Conservation (phyloP, 345 rosid species). For the Boechera stricta region DNA sequence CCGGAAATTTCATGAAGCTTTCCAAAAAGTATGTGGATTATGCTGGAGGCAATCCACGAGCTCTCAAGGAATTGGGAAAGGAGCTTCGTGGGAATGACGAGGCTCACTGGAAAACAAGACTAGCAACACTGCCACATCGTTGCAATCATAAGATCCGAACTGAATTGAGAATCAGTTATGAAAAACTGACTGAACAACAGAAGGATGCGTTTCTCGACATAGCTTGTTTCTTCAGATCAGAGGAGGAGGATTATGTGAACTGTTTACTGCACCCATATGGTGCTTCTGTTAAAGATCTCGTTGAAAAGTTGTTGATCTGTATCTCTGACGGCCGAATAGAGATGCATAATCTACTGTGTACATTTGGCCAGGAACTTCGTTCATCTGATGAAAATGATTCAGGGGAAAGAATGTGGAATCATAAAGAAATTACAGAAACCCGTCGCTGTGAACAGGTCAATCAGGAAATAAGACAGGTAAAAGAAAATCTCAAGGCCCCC, state of each 20-base stretch:
- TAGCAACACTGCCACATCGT: conserved; percentile 5
- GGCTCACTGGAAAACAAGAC: conserved; percentile 22
- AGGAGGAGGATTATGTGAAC: neutral
- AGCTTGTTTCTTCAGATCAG: conserved; percentile 46
- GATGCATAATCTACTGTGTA: conserved; percentile 43
- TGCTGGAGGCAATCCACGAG: conserved; percentile 45
- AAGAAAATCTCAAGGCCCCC: no score
- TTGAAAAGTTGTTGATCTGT: conserved; percentile 33
- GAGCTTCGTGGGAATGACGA: neutral
- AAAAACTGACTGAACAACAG: conserved; percentile 19
- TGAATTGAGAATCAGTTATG: conserved; percentile 33
- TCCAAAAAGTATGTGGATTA: neutral
- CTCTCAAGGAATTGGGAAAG: conserved; percentile 40
- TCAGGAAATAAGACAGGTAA: neutral
- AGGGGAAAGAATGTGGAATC: neutral
- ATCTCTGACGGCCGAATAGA: neutral
- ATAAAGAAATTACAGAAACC: neutral
- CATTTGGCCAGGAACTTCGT: conserved; percentile 23
- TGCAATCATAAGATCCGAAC: neutral
- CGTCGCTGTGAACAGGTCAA: neutral
- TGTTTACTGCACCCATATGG: conserved; percentile 5
- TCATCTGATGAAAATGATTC: conserved; percentile 6
- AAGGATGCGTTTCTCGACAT: conserved; percentile 47
- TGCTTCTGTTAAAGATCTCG: neutral
- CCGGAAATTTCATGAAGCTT: neutral